Base-by-base conservation (phyloP, 208 protist genomes). In the Leishmania lainsoni region DNA sequence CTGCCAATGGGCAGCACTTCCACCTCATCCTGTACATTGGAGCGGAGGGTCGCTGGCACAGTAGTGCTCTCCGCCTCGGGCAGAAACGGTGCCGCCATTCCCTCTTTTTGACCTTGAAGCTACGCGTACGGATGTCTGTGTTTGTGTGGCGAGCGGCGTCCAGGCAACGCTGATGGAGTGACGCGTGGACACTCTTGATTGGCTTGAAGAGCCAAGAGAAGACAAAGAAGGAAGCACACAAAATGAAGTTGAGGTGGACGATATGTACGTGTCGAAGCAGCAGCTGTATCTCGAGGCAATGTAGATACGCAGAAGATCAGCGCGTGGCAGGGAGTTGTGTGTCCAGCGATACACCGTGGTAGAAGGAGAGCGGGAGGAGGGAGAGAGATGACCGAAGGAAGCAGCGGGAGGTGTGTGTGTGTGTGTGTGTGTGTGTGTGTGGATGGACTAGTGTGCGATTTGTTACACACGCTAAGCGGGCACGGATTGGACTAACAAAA, bases 1-100 rank as follows among this genome's bases (percentile, higher is more conserved):
- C 97, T 97, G 63, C 99, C 99, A 51, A 99, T 91, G 4, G 99
- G 98, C 59, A 96, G 92, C 58, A 99, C 95, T 71, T 98, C 95
- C 54, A 99, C 93, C 75, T 97, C 92, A 49, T 97, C 92, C 26
- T 76, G 75, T 29, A 61, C 66, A 58, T 80, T 78, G 29, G 69
- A 74, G 76, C 78, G 83, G 48, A 69, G 75, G n/a, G 26, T 52
- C 0, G 76, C 17, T 22, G 76, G 70, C 29, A 49, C 42, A 8
- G 61, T 69, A 54, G 70, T 16, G 72, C 51, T 78, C n/a, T 71
- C 81, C 22, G 59, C 32, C 35, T 85, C 81, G 17, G 81, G 81
- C 12, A 85, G 66, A 22, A 81, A 61, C 5, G 76, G 70, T 32
- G 81, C 52, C 29, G 81, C 39, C 81, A 85, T 85, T 26, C 39